phyloP scores from a whole-genome alignment of 306 rosid genomes.

The Vachellia pachyceras region DNA sequence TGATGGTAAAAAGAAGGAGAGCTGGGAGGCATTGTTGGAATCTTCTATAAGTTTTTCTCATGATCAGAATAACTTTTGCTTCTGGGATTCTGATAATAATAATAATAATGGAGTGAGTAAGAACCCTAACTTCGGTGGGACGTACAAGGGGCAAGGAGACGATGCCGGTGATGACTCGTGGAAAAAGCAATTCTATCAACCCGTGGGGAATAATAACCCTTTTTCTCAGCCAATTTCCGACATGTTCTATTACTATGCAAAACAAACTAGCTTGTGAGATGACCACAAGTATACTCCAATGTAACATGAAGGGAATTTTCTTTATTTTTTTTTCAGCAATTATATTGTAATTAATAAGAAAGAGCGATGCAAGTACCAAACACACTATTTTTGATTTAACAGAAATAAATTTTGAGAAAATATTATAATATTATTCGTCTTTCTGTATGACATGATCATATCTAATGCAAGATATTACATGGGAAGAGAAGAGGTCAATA shows the following conservation, averaged over 20 bases:
- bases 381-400: neutral
- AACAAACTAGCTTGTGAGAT: neutral
- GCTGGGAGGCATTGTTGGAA: constrained; percentile 76
- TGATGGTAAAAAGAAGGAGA: neutral
- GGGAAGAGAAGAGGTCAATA: no score
- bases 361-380: no score
- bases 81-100: neutral
- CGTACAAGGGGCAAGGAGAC: neutral
- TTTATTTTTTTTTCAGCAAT: neutral
- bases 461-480: no score
- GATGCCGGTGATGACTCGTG: neutral
- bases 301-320: neutral
- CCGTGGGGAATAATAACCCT: constrained; percentile 42
- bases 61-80: constrained; percentile 25
- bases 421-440: neutral
- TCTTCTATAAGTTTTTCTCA: constrained; percentile 51
- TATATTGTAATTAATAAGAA: neutral
- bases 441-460: neutral
- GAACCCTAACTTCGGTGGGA: neutral
- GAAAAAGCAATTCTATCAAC: constrained; percentile 35
- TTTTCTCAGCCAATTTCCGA: constrained; percentile 38
- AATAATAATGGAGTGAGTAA: neutral
- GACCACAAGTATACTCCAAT: neutral
- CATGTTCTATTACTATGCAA: neutral
- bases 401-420: neutral